phyloP scores from a whole-genome alignment of 176 grass and related monocot species.

The Typha latifolia region DNA sequence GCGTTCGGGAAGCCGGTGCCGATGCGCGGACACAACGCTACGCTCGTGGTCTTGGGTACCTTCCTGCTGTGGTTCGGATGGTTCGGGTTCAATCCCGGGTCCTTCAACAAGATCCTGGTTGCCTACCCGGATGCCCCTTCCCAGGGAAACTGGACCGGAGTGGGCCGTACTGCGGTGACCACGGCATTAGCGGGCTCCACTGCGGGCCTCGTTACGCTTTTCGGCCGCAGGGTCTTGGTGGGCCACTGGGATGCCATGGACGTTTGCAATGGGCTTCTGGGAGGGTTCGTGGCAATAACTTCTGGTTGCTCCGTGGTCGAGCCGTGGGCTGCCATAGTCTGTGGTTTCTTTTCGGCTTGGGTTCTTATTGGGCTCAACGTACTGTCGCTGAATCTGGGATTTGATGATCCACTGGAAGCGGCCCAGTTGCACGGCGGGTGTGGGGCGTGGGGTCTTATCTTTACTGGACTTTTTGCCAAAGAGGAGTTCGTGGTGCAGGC shows the following conservation, averaged over 20 bases:
- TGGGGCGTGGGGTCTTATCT: constrained; percentile 22
- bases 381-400: constrained; percentile 9
- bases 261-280: constrained; percentile 18
- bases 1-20: constrained; percentile 3
- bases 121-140: constrained; percentile 13
- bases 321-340: constrained; percentile 18
- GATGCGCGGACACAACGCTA: constrained; percentile 18
- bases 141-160: constrained; percentile 24
- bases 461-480: constrained; percentile 18
- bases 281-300: constrained; percentile 19
- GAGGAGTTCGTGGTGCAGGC: constrained; percentile 21
- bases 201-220: constrained; percentile 14
- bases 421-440: constrained; percentile 23
- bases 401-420: constrained; percentile 24
- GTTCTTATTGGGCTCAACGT: constrained; percentile 19
- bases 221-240: constrained; percentile 9
- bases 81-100: constrained; percentile 29
- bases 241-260: constrained; percentile 19
- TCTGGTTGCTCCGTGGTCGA: constrained; percentile 25
- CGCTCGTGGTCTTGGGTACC: constrained; percentile 21
- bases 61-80: constrained; percentile 27
- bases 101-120: constrained; percentile 20
- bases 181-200: constrained; percentile 12
- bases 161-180: constrained; percentile 21
- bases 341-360: constrained; percentile 16